Percentiles rank a stretch among this genome's conserved stretches.
Conservation (phyloP, 2,329 filamentous ascomycete species). For the Capronia americana region DNA sequence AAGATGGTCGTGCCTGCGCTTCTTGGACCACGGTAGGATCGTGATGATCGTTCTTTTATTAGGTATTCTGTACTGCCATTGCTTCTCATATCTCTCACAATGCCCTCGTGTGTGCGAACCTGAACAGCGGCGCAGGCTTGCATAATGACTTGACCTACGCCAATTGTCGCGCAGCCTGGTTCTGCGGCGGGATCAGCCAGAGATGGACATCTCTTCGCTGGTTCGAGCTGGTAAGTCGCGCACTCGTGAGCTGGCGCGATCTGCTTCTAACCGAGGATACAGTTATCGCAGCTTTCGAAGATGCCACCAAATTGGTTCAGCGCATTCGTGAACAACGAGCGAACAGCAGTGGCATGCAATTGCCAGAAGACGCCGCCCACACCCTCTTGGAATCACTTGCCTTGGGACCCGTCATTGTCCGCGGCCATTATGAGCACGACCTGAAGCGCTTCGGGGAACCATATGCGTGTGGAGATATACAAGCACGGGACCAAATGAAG, state of each 20-base stretch:
- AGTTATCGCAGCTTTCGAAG: constrained; percentile 46
- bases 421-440: constrained; percentile 47
- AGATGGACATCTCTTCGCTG: constrained; percentile 35
- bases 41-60: neutral
- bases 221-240: constrained; percentile 32
- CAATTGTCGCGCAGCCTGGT: neutral
- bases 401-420: constrained; percentile 46
- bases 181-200: constrained; percentile 1
- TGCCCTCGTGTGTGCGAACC: neutral
- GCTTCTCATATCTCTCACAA: neutral
- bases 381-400: constrained; percentile 47
- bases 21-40: neutral
- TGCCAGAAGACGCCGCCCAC: constrained; percentile 33
- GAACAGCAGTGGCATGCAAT: constrained; percentile 12
- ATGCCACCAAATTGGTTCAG: constrained; percentile 43
- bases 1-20: constrained; percentile 7
- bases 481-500: constrained; percentile 48
- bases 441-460: constrained; percentile 44
- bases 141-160: constrained; percentile 23
- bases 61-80: neutral
- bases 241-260: neutral
- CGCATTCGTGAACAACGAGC: constrained; percentile 40
- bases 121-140: constrained; percentile 7
- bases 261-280: neutral
- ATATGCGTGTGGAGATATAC: constrained; percentile 47